Percentiles rank a stretch among this genome's conserved stretches.
These are phyloP conservation scores for Raphidocelis subcapitata DNA, from an alignment of 139 green algal genomes.

Conservation along the genomic window DNA sequence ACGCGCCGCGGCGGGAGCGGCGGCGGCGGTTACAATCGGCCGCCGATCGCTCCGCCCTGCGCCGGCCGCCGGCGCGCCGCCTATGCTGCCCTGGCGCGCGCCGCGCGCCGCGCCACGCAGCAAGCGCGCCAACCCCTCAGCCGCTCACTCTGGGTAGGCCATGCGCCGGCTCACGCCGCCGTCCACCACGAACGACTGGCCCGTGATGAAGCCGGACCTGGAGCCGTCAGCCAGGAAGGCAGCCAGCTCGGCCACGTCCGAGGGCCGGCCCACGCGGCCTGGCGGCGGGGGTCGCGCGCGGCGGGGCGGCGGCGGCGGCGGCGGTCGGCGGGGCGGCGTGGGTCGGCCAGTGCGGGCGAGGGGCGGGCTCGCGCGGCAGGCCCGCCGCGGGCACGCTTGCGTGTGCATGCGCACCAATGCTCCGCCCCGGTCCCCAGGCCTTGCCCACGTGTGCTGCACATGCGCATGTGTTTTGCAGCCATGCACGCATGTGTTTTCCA, in stretches of 20 bases:
- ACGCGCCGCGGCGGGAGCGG: too few species aligned
- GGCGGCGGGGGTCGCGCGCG: background rate
- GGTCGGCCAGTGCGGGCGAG: background rate
- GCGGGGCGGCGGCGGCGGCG: background rate
- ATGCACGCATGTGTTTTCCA: too few species aligned
- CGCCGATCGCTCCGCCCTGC: too few species aligned
- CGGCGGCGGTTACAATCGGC: too few species aligned
- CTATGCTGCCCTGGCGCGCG: too few species aligned
- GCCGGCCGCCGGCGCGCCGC: too few species aligned
- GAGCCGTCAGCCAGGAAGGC: constrained; percentile 46
- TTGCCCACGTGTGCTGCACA: too few species aligned
- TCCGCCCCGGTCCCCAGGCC: too few species aligned
- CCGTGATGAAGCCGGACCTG: constrained; percentile 52
- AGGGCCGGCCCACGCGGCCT: constrained; percentile 42
- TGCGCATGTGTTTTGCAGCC: too few species aligned
- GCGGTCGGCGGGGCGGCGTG: background rate
- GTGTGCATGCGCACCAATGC: background rate
- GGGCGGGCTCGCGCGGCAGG: background rate
- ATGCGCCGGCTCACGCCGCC: constrained; percentile 54
- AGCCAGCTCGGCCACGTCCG: constrained; percentile 45
- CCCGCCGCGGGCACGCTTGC: background rate
- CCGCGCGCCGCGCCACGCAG: too few species aligned
- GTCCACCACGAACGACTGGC: constrained; percentile 53
- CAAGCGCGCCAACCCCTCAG: too few species aligned
- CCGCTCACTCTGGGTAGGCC: constrained; percentile 57